Evolutionary conservation across 371 early-diverging fungal genomes (phyloP), one percentile per base, ranked within the genome.

Genomic region (Mucor piriformis): DNA sequence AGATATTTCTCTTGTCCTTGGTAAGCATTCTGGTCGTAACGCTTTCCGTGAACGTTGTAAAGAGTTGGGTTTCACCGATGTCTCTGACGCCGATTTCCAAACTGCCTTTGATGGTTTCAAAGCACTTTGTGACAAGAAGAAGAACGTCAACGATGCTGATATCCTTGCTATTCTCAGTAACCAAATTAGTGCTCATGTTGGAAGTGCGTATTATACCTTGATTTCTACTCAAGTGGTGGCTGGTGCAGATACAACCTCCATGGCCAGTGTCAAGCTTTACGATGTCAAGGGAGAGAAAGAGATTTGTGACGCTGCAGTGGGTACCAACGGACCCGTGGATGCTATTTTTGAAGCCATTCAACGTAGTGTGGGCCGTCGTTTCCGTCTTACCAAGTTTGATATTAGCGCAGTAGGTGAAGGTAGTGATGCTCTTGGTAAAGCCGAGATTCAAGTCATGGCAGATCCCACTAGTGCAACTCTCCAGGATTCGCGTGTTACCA

Each of bases 1-100:
- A 12, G 88, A 91, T 49, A 84, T 88, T 64, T 83, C 87, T 62
- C 74, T 97, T 23, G 94, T 95, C 12, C 85, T 97, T 33, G 96
- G 96, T 57, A 97, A 97, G 77, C 95, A 95, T 69, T 96, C 96
- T 59, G 97, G 97, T 13, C 90, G 97, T 32, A 93, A 93, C 43
- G 97, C 97, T 2, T 90, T 97, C 85, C 83, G 88, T 34, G 82
- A 86, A 29, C 88, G 92, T 50, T 81, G 95, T 53, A 88, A 83
- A 58, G 83, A 88, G 46, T 81, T 97, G 33, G 91, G 95, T n/a
- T 92, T 86, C 68, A 71, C 70, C 12, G 85, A 86, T 47, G 74
- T 90, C 55, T 58, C 68, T 16, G 84, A 83, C 5, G 76, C 72
- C 20, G 87, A 85, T 53, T 84, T 94, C 81, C 89, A 95, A 72